phyloP scores from a whole-genome alignment of 768 basidiomycete genomes.

The Pleurotus salmoneostramineus region DNA sequence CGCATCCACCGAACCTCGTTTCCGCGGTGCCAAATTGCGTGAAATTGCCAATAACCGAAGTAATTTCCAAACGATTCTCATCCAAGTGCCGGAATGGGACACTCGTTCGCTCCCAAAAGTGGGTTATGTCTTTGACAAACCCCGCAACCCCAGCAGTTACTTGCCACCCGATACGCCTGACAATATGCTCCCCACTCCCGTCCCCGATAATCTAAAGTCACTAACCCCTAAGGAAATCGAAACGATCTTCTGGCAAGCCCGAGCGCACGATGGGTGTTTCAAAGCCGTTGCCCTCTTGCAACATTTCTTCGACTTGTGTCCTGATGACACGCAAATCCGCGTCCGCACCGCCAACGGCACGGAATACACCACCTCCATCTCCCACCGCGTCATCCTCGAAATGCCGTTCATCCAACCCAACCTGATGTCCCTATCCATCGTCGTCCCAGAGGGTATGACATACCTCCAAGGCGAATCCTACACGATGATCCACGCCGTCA shows the following conservation, averaged over 20 bases:
- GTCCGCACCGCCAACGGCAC: constrained; percentile 10
- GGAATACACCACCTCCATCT: constrained; percentile 9
- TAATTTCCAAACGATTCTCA: not conserved
- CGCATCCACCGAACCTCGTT: constrained; percentile 14
- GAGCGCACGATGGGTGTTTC: constrained; percentile 17
- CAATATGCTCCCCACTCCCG: constrained; percentile 13
- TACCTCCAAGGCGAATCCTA: constrained; percentile 11
- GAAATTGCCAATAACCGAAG: constrained; percentile 8
- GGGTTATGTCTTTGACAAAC: constrained; percentile 13
- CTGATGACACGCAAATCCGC: constrained; percentile 2
- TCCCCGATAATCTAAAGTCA: not conserved
- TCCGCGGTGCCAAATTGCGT: constrained; percentile 13
- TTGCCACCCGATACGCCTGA: constrained; percentile 12
- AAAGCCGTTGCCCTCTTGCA: constrained; percentile 13
- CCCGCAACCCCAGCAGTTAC: too few relatives aligned
- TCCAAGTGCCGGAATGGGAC: not conserved
- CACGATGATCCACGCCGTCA: constrained; percentile 14
- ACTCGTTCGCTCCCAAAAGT: constrained; percentile 4
- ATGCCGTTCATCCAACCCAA: constrained; percentile 8
- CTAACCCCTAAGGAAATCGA: constrained; percentile 12
- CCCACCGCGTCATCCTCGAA: constrained; percentile 5
- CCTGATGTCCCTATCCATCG: constrained; percentile 3
- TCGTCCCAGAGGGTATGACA: constrained; percentile 1
- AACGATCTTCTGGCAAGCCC: constrained; percentile 16
- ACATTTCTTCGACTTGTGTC: constrained; percentile 15